Percentiles rank a stretch among this genome's conserved stretches.
Evolutionary conservation across 1,139 yeast species (phyloP).

Genomic region (Candida pseudocylindracea): DNA sequence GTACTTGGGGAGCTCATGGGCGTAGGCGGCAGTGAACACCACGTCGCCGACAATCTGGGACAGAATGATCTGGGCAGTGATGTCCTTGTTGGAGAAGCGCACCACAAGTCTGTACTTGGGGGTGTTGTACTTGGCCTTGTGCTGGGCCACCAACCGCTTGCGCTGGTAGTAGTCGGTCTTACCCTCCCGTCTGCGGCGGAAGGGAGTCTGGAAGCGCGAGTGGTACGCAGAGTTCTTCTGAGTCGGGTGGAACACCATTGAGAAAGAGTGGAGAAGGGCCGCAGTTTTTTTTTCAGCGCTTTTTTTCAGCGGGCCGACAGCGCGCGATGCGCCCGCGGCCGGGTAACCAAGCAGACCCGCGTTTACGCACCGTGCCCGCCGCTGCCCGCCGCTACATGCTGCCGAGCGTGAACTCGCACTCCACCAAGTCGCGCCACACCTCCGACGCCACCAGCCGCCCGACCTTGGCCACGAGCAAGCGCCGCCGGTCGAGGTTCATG

Average conservation of each 20-base stretch:
- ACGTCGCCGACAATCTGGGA: conserved; percentile 95
- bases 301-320: no score
- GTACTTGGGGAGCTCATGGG: conserved; percentile 96
- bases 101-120: conserved; percentile 99
- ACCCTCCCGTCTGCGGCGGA: conserved; percentile 99
- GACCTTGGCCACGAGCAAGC: conserved; percentile 27
- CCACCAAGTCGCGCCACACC: conserved; percentile 46
- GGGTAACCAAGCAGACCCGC: no score
- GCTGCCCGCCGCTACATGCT: conserved; percentile 5
- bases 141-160: conserved; percentile 98
- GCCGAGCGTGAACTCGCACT: conserved; percentile 17
- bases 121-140: conserved; percentile 98
- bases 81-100: conserved; percentile 99
- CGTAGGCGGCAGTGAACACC: conserved; percentile 94
- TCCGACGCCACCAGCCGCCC: conserved; percentile 24
- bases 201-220: conserved; percentile 99
- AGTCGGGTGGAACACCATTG: conserved; percentile 57
- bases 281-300: no score
- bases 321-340: no score
- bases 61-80: conserved; percentile 92
- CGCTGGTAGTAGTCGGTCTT: conserved; percentile 99
- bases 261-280: conserved; percentile 11
- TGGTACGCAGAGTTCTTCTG: conserved; percentile 83
- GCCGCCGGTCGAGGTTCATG: conserved; percentile 34
- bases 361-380: no score